Percentiles rank a stretch among this genome's conserved stretches.
Evolutionary conservation across 2,329 filamentous ascomycete species (phyloP).

Genomic region (Colletotrichum simmondsii): DNA sequence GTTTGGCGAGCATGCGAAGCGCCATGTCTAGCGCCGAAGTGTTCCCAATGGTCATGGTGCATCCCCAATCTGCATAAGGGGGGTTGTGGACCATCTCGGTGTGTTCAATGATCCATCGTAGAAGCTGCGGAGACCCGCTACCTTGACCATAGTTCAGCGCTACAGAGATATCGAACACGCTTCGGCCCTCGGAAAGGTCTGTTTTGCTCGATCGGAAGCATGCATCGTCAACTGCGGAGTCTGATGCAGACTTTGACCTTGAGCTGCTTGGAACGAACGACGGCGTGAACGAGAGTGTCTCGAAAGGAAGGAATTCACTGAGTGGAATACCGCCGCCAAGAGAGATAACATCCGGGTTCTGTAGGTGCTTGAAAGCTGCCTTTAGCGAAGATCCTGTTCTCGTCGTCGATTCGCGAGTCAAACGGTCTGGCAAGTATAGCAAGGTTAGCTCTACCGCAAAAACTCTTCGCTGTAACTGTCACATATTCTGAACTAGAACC

Average conservation of each 20-base stretch:
- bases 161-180: conserved; percentile 48
- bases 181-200: background rate
- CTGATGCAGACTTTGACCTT: background rate
- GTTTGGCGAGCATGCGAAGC: background rate
- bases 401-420: background rate
- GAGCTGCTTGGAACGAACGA: background rate
- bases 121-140: conserved; percentile 74
- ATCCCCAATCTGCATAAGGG: conserved; percentile 79
- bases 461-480: background rate
- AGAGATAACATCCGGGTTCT: conserved; percentile 2
- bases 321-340: conserved; percentile 2
- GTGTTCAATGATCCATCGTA: conserved; percentile 80
- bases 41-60: conserved; percentile 61
- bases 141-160: conserved; percentile 82
- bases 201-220: background rate
- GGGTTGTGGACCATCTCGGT: conserved; percentile 80
- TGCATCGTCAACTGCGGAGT: background rate
- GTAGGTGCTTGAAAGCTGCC: conserved; percentile 5
- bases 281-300: background rate
- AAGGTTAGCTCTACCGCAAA: background rate
- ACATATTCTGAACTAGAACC: background rate
- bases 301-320: conserved; percentile 4
- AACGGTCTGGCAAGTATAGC: background rate
- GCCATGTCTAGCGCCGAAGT: background rate
- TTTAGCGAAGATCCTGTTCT: background rate